Evolutionary conservation across 1,284 basidiomycete species (phyloP), one percentile per base, ranked within the genome.

Genomic region (Tilletia walkeri): DNA sequence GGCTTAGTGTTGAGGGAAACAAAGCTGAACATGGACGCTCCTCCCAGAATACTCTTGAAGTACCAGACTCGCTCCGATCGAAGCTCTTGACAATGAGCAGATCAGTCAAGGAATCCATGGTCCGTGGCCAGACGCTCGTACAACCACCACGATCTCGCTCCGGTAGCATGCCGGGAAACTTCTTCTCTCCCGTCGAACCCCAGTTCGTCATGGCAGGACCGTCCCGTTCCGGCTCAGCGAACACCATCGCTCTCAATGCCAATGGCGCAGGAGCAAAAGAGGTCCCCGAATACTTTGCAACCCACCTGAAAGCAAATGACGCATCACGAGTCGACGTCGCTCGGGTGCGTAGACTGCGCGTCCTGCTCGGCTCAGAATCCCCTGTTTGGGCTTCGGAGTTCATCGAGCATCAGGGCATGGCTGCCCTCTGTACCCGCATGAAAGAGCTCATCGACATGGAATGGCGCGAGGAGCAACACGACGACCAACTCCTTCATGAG

Each of bases 401-500:
- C 82, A 82, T 97, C 10, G 71, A 75, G 30, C 71, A 69, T 24
- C 93, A 93, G 5, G 95, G 96, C 0, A 99, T 98, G 80, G 87
- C 88, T 4, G 90, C 91, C 0, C 85, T 99, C 49, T 84, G 97
- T 34, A 90, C 89, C 0, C 88, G 94, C 63, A 85, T 99, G n/a
- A 92, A 94, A 73, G 95, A 99, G 84, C 87, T 99, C 10, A 86
- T 99, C 0, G 91, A 93, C 75, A 89, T 98, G 66, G 95, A 99
- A 85, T 99, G 95, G 95, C 89, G 94, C 73, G 95, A 98, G 84
- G 95, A 99, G 83, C 95, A 97, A 82, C 95, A 96, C 78, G 95
- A 97, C 80, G 96, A 99, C 82, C 90, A 95, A 82, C 87, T 96
- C 65, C 87, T 99, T 7, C 91, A 95, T 78, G 95, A 98, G 83